These are phyloP conservation scores for Clohesyomyces aquaticus DNA, from an alignment of 495 filamentous ascomycete genomes.

Conservation along the genomic window DNA sequence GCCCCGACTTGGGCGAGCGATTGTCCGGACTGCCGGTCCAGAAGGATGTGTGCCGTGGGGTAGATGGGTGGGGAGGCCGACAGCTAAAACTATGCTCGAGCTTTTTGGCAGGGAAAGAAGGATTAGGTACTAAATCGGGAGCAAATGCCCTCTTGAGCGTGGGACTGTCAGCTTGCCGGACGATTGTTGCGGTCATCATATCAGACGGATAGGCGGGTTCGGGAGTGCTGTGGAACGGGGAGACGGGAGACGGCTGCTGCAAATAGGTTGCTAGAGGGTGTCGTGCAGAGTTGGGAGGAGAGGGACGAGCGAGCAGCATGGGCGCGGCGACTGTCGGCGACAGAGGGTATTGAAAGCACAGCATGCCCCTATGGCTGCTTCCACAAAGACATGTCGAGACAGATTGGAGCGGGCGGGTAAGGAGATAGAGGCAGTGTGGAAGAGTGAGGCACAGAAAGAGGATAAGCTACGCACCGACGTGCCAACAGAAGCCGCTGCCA, in stretches of 20 bases:
- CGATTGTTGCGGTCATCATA: constrained; percentile 36
- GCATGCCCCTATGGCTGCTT: constrained; percentile 13
- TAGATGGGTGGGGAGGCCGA: constrained; percentile 8
- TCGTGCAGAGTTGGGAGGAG: neutral
- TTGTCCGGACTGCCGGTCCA: constrained; percentile 14
- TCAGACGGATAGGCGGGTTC: neutral
- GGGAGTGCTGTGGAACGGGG: neutral
- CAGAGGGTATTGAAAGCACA: neutral
- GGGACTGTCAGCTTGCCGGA: constrained; percentile 42
- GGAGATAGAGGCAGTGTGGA: constrained; percentile 2
- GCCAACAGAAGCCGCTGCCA: constrained; percentile 25
- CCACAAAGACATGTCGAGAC: constrained; percentile 23
- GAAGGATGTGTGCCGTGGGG: neutral
- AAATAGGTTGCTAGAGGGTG: neutral
- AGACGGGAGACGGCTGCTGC: neutral
- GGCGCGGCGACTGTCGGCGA: neutral
- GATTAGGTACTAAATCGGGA: constrained; percentile 37
- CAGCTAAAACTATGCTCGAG: constrained; percentile 25
- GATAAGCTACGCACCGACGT: constrained; percentile 34
- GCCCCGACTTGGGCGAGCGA: constrained; percentile 28
- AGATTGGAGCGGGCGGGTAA: constrained; percentile 15
- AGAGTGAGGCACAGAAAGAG: constrained; percentile 34
- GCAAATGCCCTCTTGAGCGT: constrained; percentile 44
- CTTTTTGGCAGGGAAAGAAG: constrained; percentile 39
- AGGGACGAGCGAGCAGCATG: neutral